Conservation (phyloP, 148 eudicot genomes). For the Mesembryanthemum crystallinum region DNA sequence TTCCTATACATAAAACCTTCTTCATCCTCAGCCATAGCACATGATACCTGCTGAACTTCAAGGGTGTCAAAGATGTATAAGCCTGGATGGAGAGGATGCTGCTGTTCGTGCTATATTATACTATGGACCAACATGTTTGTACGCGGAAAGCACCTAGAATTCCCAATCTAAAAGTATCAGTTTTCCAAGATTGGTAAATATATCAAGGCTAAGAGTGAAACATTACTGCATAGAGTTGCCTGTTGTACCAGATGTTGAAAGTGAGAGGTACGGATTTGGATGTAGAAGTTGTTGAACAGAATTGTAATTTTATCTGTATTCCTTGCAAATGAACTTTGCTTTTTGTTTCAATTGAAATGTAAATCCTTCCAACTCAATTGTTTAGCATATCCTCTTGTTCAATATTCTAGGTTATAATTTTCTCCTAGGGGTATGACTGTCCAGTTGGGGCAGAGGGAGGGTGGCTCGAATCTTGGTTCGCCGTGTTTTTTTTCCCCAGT, state of each 20-base stretch:
- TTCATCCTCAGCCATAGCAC: not conserved
- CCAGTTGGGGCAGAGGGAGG: no score
- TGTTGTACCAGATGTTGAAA: not conserved
- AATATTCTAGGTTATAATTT: no score
- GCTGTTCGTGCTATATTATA: not conserved
- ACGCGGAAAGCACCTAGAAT: no score
- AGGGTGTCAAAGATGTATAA: not conserved
- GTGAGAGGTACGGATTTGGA: not conserved
- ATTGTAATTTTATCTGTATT: not conserved
- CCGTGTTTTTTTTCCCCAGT: no score
- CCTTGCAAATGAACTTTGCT: not conserved
- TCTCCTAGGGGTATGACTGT: no score
- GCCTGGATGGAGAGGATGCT: not conserved
- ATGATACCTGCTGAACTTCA: not conserved
- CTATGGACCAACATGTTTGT: not conserved
- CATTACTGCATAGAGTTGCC: not conserved
- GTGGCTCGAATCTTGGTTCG: no score
- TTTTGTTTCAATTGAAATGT: not conserved
- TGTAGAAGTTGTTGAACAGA: not conserved
- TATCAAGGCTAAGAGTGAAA: not conserved
- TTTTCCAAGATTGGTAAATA: not conserved
- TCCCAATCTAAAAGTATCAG: not conserved
- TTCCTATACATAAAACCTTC: not conserved
- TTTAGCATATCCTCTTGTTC: no score
- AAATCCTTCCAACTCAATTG: not conserved